A percentile compares a stretch with the other conserved stretches of the same genome.
phyloP scores from a whole-genome alignment of 139 green algal genomes.

The Chlorella ohadii region DNA sequence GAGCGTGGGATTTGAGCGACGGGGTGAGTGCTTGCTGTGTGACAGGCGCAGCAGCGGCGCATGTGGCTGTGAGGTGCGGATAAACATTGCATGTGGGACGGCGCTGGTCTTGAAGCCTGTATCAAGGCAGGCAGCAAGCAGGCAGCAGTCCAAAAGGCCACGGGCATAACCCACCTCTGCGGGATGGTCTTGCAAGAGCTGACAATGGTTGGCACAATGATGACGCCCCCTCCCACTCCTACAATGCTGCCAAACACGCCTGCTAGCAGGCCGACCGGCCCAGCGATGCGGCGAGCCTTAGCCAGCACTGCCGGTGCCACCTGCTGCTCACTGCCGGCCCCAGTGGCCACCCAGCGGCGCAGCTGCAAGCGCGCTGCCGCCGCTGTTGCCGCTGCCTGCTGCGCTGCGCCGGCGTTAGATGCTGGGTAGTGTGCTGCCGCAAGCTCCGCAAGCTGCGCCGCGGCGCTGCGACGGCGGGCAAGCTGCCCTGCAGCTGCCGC shows the following conservation, averaged over 20 bases:
- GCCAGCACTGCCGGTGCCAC: background rate
- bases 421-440: too few species aligned
- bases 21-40: too few species aligned
- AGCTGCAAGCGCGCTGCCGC: slow-evolving; percentile 9
- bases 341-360: background rate
- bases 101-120: too few species aligned
- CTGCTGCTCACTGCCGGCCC: slow-evolving; percentile 1
- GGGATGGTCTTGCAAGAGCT: slow-evolving; percentile 64
- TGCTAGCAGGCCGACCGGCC: slow-evolving; percentile 9
- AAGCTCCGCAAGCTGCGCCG: background rate
- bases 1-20: too few species aligned
- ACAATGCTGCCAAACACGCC: slow-evolving; percentile 82
- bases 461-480: background rate
- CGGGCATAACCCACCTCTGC: slow-evolving; percentile 44
- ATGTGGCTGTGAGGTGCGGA: too few species aligned
- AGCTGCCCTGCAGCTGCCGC: background rate
- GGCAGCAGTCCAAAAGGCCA: too few species aligned
- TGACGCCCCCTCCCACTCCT: slow-evolving; percentile 81
- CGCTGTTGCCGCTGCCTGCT: background rate
- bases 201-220: slow-evolving; percentile 78
- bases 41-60: too few species aligned
- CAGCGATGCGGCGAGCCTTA: slow-evolving; percentile 21
- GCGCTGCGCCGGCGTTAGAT: background rate
- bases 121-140: too few species aligned
- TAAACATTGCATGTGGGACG: too few species aligned